Evolutionary conservation across 2,329 filamentous ascomycete species (phyloP), one percentile per base, ranked within the genome.

Genomic region (Cryphonectria carpinicola): DNA sequence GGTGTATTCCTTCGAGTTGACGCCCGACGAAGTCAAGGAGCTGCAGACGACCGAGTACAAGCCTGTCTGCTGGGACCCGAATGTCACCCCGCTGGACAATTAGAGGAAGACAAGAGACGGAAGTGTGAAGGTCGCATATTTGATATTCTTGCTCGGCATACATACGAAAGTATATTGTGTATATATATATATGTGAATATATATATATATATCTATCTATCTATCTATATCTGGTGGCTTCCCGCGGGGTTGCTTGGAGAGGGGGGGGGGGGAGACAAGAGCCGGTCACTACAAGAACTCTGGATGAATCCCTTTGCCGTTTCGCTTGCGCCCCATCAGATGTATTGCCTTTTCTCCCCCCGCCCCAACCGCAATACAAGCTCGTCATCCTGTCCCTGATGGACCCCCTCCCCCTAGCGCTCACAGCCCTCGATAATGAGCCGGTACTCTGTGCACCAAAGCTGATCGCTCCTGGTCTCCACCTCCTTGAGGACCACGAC

Each of bases 21-120:
- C 83, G 0, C 79, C 81, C n/a, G 85, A 85, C 61, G 87, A 89
- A 71, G 81, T 89, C 70, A 80, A 82, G 68, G 80, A 78, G 62
- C 73, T 89, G 35, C 82, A 85, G 70, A 87, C 84, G 0, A 79
- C 79, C 2, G 84, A 87, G 70, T 89, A 89, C 72, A 80, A 81
- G n/a, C 84, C 85, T 6, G 84, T 85, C 73, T 81, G 83, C 61
- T 90, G 88, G 88, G 86, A 89, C 75, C 88, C 88, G 1, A 85
- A 86, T 2, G 78, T 83, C 58, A 80, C 81, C 73, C 75, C 79
- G n/a, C 73, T 88, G 37, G 84, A 87, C 61, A 68, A 73, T 35
- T 73, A 72, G 61, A 11, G 10, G 46, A 7, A 11, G 8, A 11
- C 14, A n/a, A 22, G 43, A 49, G 43, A 8, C 43, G 4, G 19